Conservation (phyloP, 148 eudicot species). For the Dysphania ambrosioides region DNA sequence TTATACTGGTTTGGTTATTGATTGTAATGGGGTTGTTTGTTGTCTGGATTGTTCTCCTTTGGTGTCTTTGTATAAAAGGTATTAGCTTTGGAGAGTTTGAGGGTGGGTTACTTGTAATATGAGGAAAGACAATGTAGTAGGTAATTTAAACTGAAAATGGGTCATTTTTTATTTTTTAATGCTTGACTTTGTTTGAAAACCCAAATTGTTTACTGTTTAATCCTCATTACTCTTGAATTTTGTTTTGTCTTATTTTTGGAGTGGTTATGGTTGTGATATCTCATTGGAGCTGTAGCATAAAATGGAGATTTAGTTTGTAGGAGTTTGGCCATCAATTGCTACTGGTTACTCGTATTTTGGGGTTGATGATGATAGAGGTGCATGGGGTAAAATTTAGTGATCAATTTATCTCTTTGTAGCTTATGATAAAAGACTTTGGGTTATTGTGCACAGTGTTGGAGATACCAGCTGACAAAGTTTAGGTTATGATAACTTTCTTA, state of each 20-base stretch:
- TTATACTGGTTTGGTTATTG: neutral
- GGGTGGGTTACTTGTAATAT: neutral
- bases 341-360: neutral
- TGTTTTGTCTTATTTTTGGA: too few relatives aligned
- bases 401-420: neutral
- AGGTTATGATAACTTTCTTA: neutral
- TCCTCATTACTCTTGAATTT: too few relatives aligned
- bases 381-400: neutral
- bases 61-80: conserved; percentile 2
- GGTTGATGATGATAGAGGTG: too few relatives aligned
- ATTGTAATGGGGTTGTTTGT: conserved; percentile 2
- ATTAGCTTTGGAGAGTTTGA: neutral
- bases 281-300: neutral
- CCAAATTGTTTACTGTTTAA: neutral
- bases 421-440: neutral
- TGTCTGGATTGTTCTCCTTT: neutral
- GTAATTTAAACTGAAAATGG: neutral
- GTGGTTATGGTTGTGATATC: neutral
- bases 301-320: conserved; percentile 3
- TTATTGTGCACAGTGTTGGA: neutral
- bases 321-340: neutral
- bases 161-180: neutral
- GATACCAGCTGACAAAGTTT: conserved; percentile 1
- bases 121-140: neutral
- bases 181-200: neutral